Evolutionary conservation across 2,329 filamentous ascomycete species (phyloP).

Genomic region (Aspergillus clavatus): DNA sequence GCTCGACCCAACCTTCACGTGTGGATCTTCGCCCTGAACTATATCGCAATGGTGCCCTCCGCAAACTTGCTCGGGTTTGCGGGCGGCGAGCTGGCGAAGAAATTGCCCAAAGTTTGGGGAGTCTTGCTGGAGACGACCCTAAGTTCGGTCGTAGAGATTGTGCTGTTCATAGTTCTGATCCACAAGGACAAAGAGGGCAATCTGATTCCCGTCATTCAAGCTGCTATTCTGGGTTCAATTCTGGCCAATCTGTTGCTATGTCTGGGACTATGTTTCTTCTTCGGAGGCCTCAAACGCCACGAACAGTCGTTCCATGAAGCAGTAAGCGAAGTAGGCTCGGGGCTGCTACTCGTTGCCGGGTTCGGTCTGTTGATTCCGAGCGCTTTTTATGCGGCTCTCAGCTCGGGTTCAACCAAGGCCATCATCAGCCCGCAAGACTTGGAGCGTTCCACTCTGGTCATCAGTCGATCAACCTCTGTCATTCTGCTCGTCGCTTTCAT

Average conservation of each 20-base stretch:
- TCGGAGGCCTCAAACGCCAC: slow-evolving; percentile 64
- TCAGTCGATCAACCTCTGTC: slow-evolving; percentile 67
- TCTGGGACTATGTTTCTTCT: slow-evolving; percentile 73
- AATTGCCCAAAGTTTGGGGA: slow-evolving; percentile 65
- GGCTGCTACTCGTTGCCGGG: slow-evolving; percentile 70
- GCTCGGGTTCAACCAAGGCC: slow-evolving; percentile 40
- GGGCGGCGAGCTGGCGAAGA: slow-evolving; percentile 66
- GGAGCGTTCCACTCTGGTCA: slow-evolving; percentile 51
- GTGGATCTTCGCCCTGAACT: slow-evolving; percentile 64
- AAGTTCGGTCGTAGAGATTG: slow-evolving; percentile 73
- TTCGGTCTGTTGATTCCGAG: slow-evolving; percentile 46
- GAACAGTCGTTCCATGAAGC: slow-evolving; percentile 68
- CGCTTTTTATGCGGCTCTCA: slow-evolving; percentile 44
- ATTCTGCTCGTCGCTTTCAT: slow-evolving; percentile 66
- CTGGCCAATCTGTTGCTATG: slow-evolving; percentile 77
- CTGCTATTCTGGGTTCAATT: slow-evolving; percentile 78
- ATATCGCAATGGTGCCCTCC: slow-evolving; percentile 71
- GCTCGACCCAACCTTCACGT: slow-evolving; percentile 54
- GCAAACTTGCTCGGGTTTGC: slow-evolving; percentile 73
- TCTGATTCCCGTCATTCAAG: slow-evolving; percentile 66
- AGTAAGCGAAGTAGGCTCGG: slow-evolving; percentile 73
- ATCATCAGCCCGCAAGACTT: slow-evolving; percentile 41
- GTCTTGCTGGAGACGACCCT: slow-evolving; percentile 51
- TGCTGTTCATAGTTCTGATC: slow-evolving; percentile 75
- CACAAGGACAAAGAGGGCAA: slow-evolving; percentile 45